A percentile compares a stretch with the other conserved stretches of the same genome.
Evolutionary conservation across 768 basidiomycete genomes (phyloP).

Genomic region (Auricularia sp.): DNA sequence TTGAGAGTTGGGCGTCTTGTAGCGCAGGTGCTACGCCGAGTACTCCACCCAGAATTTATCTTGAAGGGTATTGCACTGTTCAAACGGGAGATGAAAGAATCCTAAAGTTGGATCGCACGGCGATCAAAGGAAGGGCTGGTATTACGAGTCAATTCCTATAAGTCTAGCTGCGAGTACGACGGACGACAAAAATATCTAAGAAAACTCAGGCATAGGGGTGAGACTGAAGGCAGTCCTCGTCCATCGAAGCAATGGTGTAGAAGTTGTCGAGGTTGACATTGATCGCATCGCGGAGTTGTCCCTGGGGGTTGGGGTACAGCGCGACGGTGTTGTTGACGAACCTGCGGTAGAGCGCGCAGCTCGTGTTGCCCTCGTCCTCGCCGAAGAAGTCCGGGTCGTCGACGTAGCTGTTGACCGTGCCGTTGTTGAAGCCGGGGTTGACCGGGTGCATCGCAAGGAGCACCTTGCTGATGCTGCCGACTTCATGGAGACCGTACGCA

Average conservation of each 20-base stretch:
- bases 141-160: too few species aligned
- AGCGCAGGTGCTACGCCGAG: too few species aligned
- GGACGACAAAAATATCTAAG: too few species aligned
- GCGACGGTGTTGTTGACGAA: constrained; percentile 1
- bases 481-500: not conserved
- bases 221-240: too few species aligned
- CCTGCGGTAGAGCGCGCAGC: constrained; percentile 1
- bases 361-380: not conserved
- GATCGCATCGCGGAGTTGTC: not conserved
- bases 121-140: too few species aligned
- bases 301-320: constrained; percentile 6
- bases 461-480: not conserved
- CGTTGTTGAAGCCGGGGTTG: constrained; percentile 3
- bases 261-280: constrained; percentile 2
- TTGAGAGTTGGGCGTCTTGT: too few species aligned
- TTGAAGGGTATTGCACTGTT: too few species aligned
- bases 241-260: not conserved
- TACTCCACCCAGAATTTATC: too few species aligned
- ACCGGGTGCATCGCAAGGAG: not conserved
- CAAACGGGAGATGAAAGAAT: too few species aligned
- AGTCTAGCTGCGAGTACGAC: too few species aligned
- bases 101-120: too few species aligned
- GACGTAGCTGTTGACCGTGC: not conserved
- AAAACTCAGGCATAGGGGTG: too few species aligned
- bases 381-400: not conserved